phyloP scores from a whole-genome alignment of 164 flowering plant species.

The Sextonia rubra region DNA sequence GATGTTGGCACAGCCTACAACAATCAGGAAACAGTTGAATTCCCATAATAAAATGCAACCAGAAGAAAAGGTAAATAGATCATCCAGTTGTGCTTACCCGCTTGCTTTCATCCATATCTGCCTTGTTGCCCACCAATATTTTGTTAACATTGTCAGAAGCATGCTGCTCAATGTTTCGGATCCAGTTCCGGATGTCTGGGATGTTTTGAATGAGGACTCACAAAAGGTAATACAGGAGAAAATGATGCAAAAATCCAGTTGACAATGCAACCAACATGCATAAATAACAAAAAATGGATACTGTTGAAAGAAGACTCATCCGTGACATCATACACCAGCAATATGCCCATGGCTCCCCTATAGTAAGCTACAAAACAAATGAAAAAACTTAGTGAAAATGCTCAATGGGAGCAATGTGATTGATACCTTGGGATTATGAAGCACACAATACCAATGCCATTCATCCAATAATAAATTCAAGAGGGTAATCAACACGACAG shows the following conservation, averaged over 20 bases:
- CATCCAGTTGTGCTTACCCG: slow-evolving; percentile 31
- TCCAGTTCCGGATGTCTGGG: slow-evolving; percentile 73
- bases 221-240: neutral
- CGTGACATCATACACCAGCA: slow-evolving; percentile 58
- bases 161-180: slow-evolving; percentile 67
- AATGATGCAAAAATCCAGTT: too few relatives aligned
- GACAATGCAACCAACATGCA: too few relatives aligned
- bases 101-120: slow-evolving; percentile 75
- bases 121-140: slow-evolving; percentile 68
- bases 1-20: slow-evolving; percentile 51
- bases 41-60: neutral
- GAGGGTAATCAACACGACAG: neutral
- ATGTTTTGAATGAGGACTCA: slow-evolving; percentile 12
- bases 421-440: neutral
- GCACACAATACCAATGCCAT: neutral
- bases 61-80: neutral
- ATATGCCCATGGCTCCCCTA: slow-evolving; percentile 64
- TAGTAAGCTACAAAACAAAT: slow-evolving; percentile 33
- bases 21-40: neutral
- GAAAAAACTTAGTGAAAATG: neutral
- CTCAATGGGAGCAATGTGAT: neutral
- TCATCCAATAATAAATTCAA: neutral
- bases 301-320: slow-evolving; percentile 55
- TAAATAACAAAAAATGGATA: slow-evolving; percentile 18
- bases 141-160: slow-evolving; percentile 69